Evolutionary conservation across 805 yeast species (phyloP), one percentile per base, ranked within the genome.

Genomic region (Candida coquimbonensis): DNA sequence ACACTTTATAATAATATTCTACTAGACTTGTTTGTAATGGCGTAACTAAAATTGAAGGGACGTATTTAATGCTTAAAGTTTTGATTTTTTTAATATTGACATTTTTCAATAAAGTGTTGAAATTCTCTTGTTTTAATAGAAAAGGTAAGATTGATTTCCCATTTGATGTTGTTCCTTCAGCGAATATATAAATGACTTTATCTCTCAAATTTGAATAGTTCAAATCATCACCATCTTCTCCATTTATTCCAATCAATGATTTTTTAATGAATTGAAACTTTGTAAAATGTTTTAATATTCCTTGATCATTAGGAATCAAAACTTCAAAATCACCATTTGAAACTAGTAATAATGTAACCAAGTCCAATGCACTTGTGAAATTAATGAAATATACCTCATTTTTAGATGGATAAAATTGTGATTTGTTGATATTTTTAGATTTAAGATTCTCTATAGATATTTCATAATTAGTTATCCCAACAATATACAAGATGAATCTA

Each of bases 151-250:
- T 59, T 0, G 89, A 80, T 50, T 81, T 80, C 42, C 95, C 93
- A 59, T 90, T 91, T 0, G 96, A 79, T 0, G 96, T 73, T 0
- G 96, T 86, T 0, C 96, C 96, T 57, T 89, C 97, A 3, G 82
- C 71, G 47, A 88, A 78, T 21, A 84, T 53, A 43, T 74, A 81
- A 5, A 79, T 70, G 0, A 70, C 65, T 37, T 74, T 72, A n/a
- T 70, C 68, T 4, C 61, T 59, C 19, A 63, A 55, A 27, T 59
- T 52, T 1, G 46, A 36, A 4, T 46, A 39, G 24, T 52, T 49
- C 42, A 44, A 44, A 37, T 19, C 56, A 52, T 39, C 38, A 50
- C 26, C 39, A 37, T 29, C 11, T 14, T 21, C 29, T 14, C 36
- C 31, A 11, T 29, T 13, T 11, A 29, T 12, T 11, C 26, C 29